Percentiles rank a stretch among this genome's conserved stretches.
Evolutionary conservation across 441 rosid genomes (phyloP).

Genomic region (Croton setiger): DNA sequence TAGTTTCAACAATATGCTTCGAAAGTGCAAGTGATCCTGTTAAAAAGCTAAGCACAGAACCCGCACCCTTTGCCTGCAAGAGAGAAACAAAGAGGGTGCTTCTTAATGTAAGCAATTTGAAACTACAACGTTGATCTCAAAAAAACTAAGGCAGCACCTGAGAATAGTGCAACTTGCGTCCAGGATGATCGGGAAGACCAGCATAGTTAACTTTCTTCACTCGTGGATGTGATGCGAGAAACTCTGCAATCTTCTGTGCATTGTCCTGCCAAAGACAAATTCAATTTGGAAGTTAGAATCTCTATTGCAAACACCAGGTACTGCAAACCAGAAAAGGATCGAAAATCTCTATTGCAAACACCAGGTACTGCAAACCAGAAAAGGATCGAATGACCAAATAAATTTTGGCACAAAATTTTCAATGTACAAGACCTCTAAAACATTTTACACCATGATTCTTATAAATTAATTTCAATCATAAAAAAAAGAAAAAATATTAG

Average conservation of each 20-base stretch:
- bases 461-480: too few relatives aligned
- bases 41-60: constrained; percentile 85
- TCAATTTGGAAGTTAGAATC: background rate
- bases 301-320: background rate
- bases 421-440: too few relatives aligned
- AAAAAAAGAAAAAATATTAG: too few relatives aligned
- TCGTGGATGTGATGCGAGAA: constrained; percentile 67
- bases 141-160: constrained; percentile 45
- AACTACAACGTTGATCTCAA: constrained; percentile 1
- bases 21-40: constrained; percentile 84
- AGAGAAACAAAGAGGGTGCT: background rate
- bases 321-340: background rate
- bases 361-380: background rate
- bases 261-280: constrained; percentile 50
- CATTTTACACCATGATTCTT: too few relatives aligned
- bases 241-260: constrained; percentile 82
- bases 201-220: constrained; percentile 85
- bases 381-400: background rate
- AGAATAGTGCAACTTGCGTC: constrained; percentile 75
- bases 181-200: constrained; percentile 84
- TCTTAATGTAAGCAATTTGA: constrained; percentile 4
- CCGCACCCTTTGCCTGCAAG: constrained; percentile 86
- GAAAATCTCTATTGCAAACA: background rate
- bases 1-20: constrained; percentile 78
- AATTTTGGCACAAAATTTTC: too few relatives aligned